Conservation (phyloP, 129 eudicot genomes). For the Flaveria brownii region DNA sequence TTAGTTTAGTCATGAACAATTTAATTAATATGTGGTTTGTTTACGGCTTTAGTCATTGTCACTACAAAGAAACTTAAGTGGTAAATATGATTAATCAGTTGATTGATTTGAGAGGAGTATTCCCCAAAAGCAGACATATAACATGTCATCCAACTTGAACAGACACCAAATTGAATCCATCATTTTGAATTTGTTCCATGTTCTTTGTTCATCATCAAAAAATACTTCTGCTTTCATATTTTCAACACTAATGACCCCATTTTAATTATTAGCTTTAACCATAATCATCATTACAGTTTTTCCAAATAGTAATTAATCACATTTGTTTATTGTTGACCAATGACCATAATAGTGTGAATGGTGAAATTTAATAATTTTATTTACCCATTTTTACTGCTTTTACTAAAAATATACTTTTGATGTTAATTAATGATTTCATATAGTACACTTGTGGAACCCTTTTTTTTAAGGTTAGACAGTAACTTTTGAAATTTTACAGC, state of each 20-base stretch:
- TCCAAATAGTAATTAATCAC: conserved; percentile 17
- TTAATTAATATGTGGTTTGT: neutral
- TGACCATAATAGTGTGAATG: conserved; percentile 14
- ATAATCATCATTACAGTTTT: conserved; percentile 15
- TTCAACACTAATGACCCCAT: conserved; percentile 23
- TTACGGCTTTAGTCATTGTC: neutral
- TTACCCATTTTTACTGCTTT: neutral
- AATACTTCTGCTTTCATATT: conserved; percentile 26
- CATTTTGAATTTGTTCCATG: conserved; percentile 34
- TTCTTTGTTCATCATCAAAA: conserved; percentile 25
- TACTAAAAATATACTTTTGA: neutral
- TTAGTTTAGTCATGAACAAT: neutral
- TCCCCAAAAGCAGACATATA: conserved; percentile 36
- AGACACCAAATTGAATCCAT: conserved; percentile 31
- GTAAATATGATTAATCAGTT: conserved; percentile 2
- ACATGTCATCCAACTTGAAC: conserved; percentile 35
- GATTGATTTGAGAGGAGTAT: conserved; percentile 16
- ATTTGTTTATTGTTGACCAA: conserved; percentile 9
- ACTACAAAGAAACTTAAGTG: neutral
- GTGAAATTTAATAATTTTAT: neutral
- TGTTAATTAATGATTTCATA: neutral
- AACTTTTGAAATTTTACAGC: neutral
- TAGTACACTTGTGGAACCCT: neutral
- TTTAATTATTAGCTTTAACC: conserved; percentile 20
- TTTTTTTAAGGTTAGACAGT: neutral